phyloP scores from a whole-genome alignment of 1,139 yeast genomes.

The Saccharomyces hybrid region DNA sequence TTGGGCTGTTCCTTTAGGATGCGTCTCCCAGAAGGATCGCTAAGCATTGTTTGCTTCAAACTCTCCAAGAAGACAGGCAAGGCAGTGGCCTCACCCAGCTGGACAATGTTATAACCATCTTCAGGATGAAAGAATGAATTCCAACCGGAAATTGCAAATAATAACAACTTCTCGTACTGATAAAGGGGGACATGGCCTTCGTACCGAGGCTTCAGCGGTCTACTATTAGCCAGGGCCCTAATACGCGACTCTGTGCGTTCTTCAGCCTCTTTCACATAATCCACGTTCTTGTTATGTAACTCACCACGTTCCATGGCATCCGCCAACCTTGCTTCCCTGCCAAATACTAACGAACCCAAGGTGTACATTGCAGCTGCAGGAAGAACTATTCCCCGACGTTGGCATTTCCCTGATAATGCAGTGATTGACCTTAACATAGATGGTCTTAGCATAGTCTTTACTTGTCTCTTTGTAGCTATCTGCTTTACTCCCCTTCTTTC shows the following conservation, averaged over 20 bases:
- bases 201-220: slow-evolving; percentile 44
- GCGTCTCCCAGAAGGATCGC: slow-evolving; percentile 67
- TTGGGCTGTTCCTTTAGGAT: slow-evolving; percentile 76
- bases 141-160: slow-evolving; percentile 71
- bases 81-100: slow-evolving; percentile 90
- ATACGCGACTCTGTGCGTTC: slow-evolving; percentile 30
- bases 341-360: slow-evolving; percentile 35
- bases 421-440: neutral
- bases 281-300: slow-evolving; percentile 30
- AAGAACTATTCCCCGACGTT: slow-evolving; percentile 19
- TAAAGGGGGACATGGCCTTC: slow-evolving; percentile 79
- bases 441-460: neutral
- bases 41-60: slow-evolving; percentile 66
- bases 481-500: neutral
- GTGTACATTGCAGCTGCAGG: slow-evolving; percentile 25
- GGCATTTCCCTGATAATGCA: neutral
- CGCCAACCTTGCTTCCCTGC: slow-evolving; percentile 47
- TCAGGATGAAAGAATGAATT: slow-evolving; percentile 83
- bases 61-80: slow-evolving; percentile 55
- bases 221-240: slow-evolving; percentile 15
- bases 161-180: slow-evolving; percentile 50
- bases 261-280: slow-evolving; percentile 15
- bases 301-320: slow-evolving; percentile 52
- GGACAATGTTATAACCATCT: slow-evolving; percentile 56
- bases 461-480: neutral